phyloP scores from a whole-genome alignment of 306 rosid genomes.

The Casuarina equisetifolia region DNA sequence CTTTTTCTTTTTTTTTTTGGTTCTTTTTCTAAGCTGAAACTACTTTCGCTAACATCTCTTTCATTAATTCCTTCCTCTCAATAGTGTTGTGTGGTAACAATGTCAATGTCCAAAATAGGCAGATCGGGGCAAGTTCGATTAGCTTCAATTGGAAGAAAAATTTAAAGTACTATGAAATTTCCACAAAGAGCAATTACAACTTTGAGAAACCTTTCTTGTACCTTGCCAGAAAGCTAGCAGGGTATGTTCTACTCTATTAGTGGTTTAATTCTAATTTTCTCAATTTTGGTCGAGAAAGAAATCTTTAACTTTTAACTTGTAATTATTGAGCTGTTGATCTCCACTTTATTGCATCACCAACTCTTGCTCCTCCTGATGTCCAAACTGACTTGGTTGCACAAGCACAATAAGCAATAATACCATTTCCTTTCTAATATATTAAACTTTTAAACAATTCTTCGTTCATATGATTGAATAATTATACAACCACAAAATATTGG shows the following conservation, averaged over 20 bases:
- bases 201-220: slow-evolving; percentile 45
- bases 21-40: background rate
- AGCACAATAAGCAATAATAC: slow-evolving; percentile 11
- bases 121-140: slow-evolving; percentile 36
- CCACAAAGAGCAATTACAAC: slow-evolving; percentile 44
- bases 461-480: background rate
- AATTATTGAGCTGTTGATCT: slow-evolving; percentile 19
- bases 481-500: background rate
- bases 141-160: slow-evolving; percentile 39
- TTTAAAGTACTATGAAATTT: slow-evolving; percentile 38
- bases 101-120: slow-evolving; percentile 37
- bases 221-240: slow-evolving; percentile 43
- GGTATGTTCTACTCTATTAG: slow-evolving; percentile 7
- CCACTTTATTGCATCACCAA: slow-evolving; percentile 33
- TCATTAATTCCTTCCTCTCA: no score
- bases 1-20: background rate
- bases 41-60: background rate
- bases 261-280: background rate
- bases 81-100: slow-evolving; percentile 36
- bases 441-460: background rate
- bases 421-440: background rate
- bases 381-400: slow-evolving; percentile 33
- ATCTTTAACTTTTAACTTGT: background rate
- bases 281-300: background rate
- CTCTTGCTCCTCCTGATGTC: slow-evolving; percentile 38